These are phyloP conservation scores for Trichophyton simii DNA, from an alignment of 2,329 filamentous ascomycete genomes.

Conservation along the genomic window DNA sequence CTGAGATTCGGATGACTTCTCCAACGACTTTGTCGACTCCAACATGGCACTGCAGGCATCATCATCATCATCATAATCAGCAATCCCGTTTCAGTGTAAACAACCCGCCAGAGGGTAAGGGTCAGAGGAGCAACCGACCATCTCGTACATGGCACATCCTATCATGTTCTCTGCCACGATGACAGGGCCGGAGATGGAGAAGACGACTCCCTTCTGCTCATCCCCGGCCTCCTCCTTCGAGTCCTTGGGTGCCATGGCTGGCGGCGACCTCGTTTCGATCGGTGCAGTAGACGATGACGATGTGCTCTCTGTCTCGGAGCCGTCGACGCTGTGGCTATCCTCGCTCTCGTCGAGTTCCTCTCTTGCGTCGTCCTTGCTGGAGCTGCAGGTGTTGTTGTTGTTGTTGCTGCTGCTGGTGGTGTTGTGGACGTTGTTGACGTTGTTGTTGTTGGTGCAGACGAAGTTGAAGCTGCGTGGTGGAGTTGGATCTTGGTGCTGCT, in stretches of 20 bases:
- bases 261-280: conserved; percentile 6
- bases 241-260: conserved; percentile 33
- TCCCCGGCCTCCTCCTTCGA: conserved; percentile 39
- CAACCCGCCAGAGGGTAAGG: background rate
- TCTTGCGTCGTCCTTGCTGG: conserved; percentile 16
- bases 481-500: conserved; percentile 18
- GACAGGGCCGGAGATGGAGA: conserved; percentile 72
- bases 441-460: conserved; percentile 28
- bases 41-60: conserved; percentile 58
- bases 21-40: conserved; percentile 85
- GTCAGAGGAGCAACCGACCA: conserved; percentile 43
- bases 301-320: conserved; percentile 10
- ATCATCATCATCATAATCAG: background rate
- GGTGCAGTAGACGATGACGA: conserved; percentile 12
- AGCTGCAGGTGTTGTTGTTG: conserved; percentile 24
- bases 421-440: conserved; percentile 14
- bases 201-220: conserved; percentile 51
- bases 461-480: conserved; percentile 30
- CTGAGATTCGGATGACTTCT: conserved; percentile 95
- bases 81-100: conserved; percentile 1
- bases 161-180: conserved; percentile 97
- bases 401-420: conserved; percentile 22
- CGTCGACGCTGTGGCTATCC: background rate
- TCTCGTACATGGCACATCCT: conserved; percentile 98
- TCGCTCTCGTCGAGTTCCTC: background rate